Evolutionary conservation across 106 monocot species (phyloP).

Genomic region (Xerophyta viscosa): DNA sequence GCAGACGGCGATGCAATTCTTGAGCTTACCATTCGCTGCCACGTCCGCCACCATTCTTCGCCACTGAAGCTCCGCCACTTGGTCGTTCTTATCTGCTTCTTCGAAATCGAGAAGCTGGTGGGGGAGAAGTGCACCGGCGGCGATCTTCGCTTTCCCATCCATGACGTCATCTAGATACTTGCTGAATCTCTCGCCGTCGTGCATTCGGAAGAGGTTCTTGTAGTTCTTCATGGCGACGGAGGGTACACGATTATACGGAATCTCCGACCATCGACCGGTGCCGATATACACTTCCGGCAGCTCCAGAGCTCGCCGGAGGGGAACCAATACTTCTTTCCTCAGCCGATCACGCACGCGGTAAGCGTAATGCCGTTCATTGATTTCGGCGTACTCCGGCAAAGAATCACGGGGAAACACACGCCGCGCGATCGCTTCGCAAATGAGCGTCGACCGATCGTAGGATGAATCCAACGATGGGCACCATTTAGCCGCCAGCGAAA

Average conservation of each 20-base stretch:
- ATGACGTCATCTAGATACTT: conserved; percentile 33
- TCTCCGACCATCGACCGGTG: conserved; percentile 16
- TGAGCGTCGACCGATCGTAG: conserved; percentile 51
- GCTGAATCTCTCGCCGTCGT: conserved; percentile 39
- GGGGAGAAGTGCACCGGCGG: conserved; percentile 66
- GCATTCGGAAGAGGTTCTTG: conserved; percentile 42
- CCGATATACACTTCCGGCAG: conserved; percentile 68
- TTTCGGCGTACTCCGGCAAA: conserved; percentile 17
- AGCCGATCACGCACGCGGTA: conserved; percentile 61
- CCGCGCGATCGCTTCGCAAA: conserved; percentile 60
- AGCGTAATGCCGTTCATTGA: conserved; percentile 51
- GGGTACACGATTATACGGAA: conserved; percentile 71
- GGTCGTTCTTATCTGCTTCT: conserved; percentile 9
- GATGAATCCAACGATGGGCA: conserved; percentile 58
- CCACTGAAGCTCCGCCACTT: conserved; percentile 74
- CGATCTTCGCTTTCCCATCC: conserved; percentile 56
- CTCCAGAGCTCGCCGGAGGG: conserved; percentile 40
- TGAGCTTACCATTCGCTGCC: conserved; percentile 29
- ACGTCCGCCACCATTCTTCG: conserved; percentile 50
- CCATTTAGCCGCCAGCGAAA: conserved; percentile 65
- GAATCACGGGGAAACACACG: conserved; percentile 53
- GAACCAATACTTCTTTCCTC: conserved; percentile 27
- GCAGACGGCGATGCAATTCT: conserved; percentile 61
- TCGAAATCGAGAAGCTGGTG: conserved; percentile 42
- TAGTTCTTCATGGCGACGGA: conserved; percentile 86